Base-by-base conservation (phyloP, 345 rosid species). In the Lumnitzera littorea region DNA sequence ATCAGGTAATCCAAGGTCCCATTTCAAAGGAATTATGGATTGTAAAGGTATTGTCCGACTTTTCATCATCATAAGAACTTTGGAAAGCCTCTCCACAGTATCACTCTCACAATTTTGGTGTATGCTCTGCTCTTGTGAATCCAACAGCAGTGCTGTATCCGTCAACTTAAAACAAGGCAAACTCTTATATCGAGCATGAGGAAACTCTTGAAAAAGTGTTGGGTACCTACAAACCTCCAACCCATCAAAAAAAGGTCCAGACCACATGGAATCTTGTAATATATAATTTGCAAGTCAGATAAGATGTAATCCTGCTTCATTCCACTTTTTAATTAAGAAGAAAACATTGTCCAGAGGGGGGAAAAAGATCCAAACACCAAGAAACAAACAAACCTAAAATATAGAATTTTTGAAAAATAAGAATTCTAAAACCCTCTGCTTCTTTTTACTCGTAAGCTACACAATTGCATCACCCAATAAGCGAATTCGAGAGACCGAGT, bases 21-120 rank as follows among this genome's bases (percentile, higher is more conserved):
- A 94, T 69, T 84, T 90, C 61, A 94, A 73, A 15, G 92, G 72
- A 61, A 84, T 77, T 5, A 94, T 73, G 7, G 96, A 94, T 65
- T 74, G 81, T 62, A 88, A 76, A 3, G 89, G 89, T 15, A 70
- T 64, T 2, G 83, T 84, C 76, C 77, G 78, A 60, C 77, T 80
- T 72, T 70, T 86, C 86, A 73, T 90, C 95, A 90, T 94, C 99
- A 94, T 90, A 54, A 94, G 81, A 53, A 94, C 75, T 76, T 75
- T 78, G 70, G 82, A 84, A 3, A 94, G 88, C 65, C 92, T 86
- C 78, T 90, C 96, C 60, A 88, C 74, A 3, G 96, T 88, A 66
- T 86, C 87, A 47, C 11, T 69, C 73, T 88, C 96, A 50, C 66
- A 74, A 49, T 66, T 74, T 62, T 75, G 77, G 76, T 94, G 91